Evolutionary conservation across 768 basidiomycete genomes (phyloP), one percentile per base, ranked within the genome.

Genomic region (Boletus tomentosulus): DNA sequence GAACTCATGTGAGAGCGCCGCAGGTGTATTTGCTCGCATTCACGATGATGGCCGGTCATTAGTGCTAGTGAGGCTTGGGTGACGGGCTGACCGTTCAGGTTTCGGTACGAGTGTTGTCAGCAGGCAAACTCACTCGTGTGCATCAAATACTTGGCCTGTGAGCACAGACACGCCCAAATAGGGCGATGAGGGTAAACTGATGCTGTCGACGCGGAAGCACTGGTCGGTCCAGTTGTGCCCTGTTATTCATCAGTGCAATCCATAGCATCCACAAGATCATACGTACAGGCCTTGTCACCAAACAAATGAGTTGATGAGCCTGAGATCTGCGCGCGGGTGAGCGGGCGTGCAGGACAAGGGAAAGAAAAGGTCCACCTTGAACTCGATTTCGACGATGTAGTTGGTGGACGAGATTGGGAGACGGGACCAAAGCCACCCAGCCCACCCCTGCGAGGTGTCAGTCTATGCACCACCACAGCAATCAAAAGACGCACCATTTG

Each of bases 71-170:
- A n/a, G n/a, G n/a, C 19, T 19, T 19, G 19, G 19, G 19, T 19
- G 19, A 19, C 19, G 19, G 19, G 19, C 19, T 19, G 19, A 19
- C 19, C 19, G 19, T 19, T 19, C 19, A 19, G 19, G 19, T 19
- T 19, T 19, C 19, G 19, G 19, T 19, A 1, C 19, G 19, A 19
- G 19, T 1, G 19, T 19, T 19, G 19, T 19, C 19, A 19, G 19
- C 25, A 27, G 33, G 48, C 16, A 15, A 22, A 75, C 90, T 62
- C 72, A 97, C 94, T 98, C 92, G 66, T 95, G 92, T 34, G 84
- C 78, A 63, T 98, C 96, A 48, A 80, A 85, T 3, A 99, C 91
- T 62, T 98, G 92, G 42, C 97, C 97, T 1, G 97, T 99, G 72
- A 95, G 81, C 8, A 97, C 93, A 16, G 89, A 85, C 71, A 97